Evolutionary conservation across 768 basidiomycete species (phyloP).

Genomic region (Grammothele lineata): DNA sequence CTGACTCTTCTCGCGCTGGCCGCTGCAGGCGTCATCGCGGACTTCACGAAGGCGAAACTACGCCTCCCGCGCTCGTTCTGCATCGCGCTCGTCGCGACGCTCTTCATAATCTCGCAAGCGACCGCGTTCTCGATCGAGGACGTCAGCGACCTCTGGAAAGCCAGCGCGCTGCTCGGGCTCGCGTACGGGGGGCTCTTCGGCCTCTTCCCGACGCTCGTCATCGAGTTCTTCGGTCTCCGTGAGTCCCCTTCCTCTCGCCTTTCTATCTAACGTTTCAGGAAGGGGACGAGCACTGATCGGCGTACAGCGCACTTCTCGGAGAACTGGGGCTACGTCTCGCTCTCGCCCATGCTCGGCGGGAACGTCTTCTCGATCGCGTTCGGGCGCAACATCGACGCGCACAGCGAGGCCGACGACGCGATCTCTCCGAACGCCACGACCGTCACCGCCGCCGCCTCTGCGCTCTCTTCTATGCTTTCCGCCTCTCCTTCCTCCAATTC

Average conservation of each 20-base stretch:
- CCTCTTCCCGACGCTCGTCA: conserved; percentile 65
- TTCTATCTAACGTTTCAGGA: background rate
- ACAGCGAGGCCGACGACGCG: conserved; percentile 31
- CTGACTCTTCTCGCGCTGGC: background rate
- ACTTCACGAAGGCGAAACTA: conserved; percentile 54
- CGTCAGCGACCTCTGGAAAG: conserved; percentile 64
- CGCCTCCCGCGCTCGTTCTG: conserved; percentile 64
- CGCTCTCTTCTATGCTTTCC: conserved; percentile 13
- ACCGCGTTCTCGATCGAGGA: conserved; percentile 50
- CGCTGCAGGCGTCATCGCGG: conserved; percentile 59
- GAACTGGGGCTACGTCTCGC: conserved; percentile 79
- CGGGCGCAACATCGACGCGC: conserved; percentile 75
- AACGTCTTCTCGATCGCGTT: conserved; percentile 85
- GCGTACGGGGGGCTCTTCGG: conserved; percentile 76
- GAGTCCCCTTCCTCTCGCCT: conserved; percentile 28
- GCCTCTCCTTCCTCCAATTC: background rate
- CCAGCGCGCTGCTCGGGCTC: conserved; percentile 50
- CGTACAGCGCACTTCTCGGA: conserved; percentile 68
- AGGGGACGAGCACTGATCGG: too few relatives aligned
- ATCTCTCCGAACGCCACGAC: background rate
- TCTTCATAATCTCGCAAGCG: conserved; percentile 74
- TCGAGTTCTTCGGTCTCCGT: conserved; percentile 91
- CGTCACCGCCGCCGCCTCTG: conserved; percentile 1
- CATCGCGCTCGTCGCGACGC: conserved; percentile 57
- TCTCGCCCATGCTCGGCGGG: conserved; percentile 73